Evolutionary conservation across 768 basidiomycete species (phyloP), one percentile per base, ranked within the genome.

Genomic region (Termitomyces bulborhizus): DNA sequence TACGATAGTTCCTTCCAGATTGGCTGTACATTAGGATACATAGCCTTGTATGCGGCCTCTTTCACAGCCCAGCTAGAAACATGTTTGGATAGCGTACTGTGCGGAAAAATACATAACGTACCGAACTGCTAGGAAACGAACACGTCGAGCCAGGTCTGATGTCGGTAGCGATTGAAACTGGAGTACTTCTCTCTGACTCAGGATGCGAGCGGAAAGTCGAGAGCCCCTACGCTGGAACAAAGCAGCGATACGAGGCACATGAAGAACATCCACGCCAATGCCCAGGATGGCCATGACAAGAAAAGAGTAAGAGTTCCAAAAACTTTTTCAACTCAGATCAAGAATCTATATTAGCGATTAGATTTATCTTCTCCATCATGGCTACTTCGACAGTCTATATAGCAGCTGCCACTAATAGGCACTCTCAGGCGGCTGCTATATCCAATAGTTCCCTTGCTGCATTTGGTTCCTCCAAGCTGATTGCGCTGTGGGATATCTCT

Each of bases 11-110:
- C 82, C 63, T 90, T 88, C 92, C 91, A 93, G 6, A 79, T 81
- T 16, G 88, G 82, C 32, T 63, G 72, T 41, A 78, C 64, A 18
- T 56, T 31, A 0, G 90, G 90, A 65, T 82, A 90, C 56, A 92
- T 64, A 0, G 91, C 92, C 65, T 94, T 94, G 73, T 93, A 94
- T 0, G 85, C 83, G 0, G 92, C 88, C 68, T 94, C 92, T 62
- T 94, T 94, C 18, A 88, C 79, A 32, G 82, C 76, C 89, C 90
- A 94, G 15, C 91, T 93, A 61, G 27, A 46, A 41, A 15, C 18
- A 16, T 4, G 18, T 24, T 21, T 39, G 12, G 31, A 40, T 18
- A 18, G 5, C 8, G 37, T 27, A 39, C n/a, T 50, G 27, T 32
- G 47, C 31, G 9, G 31, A n/a, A 13, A 50, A 36, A 48, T 24